Evolutionary conservation across 345 rosid genomes (phyloP).

Genomic region (Anastatica hierochuntica): DNA sequence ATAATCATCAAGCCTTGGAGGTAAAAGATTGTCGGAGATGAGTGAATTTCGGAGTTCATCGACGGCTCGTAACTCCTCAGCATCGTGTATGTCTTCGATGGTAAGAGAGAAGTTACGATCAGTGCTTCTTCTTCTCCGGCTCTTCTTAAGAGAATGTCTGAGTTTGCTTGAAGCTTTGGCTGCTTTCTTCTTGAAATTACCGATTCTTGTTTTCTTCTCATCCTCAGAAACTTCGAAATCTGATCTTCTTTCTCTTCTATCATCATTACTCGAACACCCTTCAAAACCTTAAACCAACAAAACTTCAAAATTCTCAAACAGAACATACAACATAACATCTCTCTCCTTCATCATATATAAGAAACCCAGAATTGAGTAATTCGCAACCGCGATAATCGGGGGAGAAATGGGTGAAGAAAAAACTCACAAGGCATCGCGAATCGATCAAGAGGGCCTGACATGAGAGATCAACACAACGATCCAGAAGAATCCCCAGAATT

Average conservation of each 20-base stretch:
- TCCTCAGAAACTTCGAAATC: constrained; percentile 86
- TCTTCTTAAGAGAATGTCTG: constrained; percentile 60
- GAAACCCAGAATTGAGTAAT: neutral
- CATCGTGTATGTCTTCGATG: constrained; percentile 67
- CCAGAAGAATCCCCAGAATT: constrained; percentile 5
- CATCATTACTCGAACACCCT: constrained; percentile 53
- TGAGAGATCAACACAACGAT: constrained; percentile 17
- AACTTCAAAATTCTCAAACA: too few relatives aligned
- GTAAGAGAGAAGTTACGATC: constrained; percentile 35
- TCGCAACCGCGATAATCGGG: neutral
- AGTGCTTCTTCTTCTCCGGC: constrained; percentile 39
- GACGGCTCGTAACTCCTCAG: constrained; percentile 60
- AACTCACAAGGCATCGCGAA: constrained; percentile 61
- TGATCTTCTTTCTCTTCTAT: constrained; percentile 52
- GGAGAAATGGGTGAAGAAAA: neutral
- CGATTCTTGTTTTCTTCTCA: constrained; percentile 64
- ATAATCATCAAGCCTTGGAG: constrained; percentile 62
- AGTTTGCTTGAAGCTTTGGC: constrained; percentile 69
- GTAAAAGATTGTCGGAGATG: constrained; percentile 48
- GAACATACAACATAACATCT: too few relatives aligned
- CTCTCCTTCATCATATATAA: too few relatives aligned
- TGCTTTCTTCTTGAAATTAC: constrained; percentile 73
- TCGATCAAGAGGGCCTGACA: constrained; percentile 61
- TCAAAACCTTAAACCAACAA: constrained; percentile 52
- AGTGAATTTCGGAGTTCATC: constrained; percentile 58